Percentiles rank a stretch among this genome's conserved stretches.
Conservation (phyloP, 192 early-diverging fungal species). For the Backusella parvicylindrica region DNA sequence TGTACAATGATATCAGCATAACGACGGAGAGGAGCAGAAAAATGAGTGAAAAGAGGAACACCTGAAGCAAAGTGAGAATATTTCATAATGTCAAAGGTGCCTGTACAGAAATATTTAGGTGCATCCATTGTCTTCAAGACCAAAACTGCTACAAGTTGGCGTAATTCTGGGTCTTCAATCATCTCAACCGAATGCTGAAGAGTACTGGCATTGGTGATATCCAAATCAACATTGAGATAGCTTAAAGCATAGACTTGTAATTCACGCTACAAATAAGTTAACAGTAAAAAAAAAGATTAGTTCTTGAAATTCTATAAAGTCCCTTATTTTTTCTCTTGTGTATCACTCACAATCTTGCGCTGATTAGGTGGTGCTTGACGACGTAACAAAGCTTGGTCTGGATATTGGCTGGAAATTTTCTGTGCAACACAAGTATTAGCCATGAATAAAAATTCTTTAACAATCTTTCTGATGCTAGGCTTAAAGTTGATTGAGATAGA, state of each 20-base stretch:
- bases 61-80: constrained; percentile 93
- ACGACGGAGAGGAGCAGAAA: constrained; percentile 94
- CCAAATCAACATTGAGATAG: constrained; percentile 69
- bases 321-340: neutral
- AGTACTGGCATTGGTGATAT: constrained; percentile 54
- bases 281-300: neutral
- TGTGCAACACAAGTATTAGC: constrained; percentile 94
- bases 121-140: constrained; percentile 90
- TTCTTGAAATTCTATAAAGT: neutral
- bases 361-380: constrained; percentile 69
- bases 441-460: constrained; percentile 96
- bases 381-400: constrained; percentile 90
- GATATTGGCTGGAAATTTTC: constrained; percentile 84
- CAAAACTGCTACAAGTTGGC: constrained; percentile 81
- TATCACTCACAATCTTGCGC: constrained; percentile 34
- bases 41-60: constrained; percentile 91
- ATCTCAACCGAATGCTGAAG: constrained; percentile 58
- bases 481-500: constrained; percentile 82
- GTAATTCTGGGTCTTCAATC: constrained; percentile 53
- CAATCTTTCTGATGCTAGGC: constrained; percentile 76
- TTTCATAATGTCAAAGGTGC: constrained; percentile 66
- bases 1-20: constrained; percentile 97
- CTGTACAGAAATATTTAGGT: constrained; percentile 97
- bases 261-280: constrained; percentile 18
- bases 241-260: constrained; percentile 59